Base-by-base conservation (phyloP, 768 basidiomycete genomes). In the Astraeus odoratus region DNA sequence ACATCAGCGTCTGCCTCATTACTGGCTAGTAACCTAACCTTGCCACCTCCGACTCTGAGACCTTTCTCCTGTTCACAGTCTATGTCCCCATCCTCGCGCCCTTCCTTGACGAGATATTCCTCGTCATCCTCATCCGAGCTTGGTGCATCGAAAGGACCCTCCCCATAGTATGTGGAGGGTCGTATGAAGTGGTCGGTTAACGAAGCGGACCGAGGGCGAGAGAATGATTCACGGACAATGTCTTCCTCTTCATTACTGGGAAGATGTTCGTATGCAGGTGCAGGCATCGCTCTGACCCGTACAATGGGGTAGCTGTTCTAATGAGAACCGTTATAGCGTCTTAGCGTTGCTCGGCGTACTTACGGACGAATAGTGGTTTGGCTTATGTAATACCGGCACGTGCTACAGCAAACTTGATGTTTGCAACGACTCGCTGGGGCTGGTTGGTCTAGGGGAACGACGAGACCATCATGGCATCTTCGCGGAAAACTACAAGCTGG, bases 61-160 rank as follows among this genome's bases (percentile, higher is more conserved):
- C 57, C 56, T 16, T 50, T 58, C 6, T 57, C 67, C 10, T 57
- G 60, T 19, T 61, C 66, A 5, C 53, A 53, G 37, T 56, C 58
- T 1, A 55, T 52, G 8, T 41, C 51, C 35, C 39, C 52, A 13
- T 24, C 34, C 15, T 31, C 37, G 3, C 42, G 54, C 1, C 64
- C 57, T 57, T 83, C 81, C 49, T 77, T 77, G 25, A 76, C 50
- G 16, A 80, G 66, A 12, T 22, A 41, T 7, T 69, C 60, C 25
- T 72, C 75, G 22, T 76, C 74, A 45, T 81, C 84, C n/a, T 83
- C 83, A 39, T 81, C 82, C n/a, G 86, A 87, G 55, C 83, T 85
- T 6, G 86, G 83, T 18, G 82, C 73, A 51, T 86, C 83, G 55
- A 88, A 90, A 0, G 78, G 72, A 0, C 86, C 85, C 16, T 88